phyloP scores from a whole-genome alignment of 371 early-diverging fungal genomes.

The Nosema muscidifuracis region DNA sequence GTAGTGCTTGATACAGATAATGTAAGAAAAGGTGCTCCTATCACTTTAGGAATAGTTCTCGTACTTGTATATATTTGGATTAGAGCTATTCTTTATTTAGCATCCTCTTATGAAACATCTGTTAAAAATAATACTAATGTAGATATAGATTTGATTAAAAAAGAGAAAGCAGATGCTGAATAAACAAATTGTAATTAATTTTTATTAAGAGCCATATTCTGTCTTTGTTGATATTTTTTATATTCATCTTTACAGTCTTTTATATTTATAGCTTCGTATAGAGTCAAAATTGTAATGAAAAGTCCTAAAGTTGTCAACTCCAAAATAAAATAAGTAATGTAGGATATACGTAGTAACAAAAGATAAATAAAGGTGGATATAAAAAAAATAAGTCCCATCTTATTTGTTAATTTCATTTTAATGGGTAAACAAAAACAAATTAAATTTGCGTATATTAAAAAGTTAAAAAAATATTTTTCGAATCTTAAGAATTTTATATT shows the following conservation, averaged over 20 bases:
- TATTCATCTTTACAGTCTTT: conserved; percentile 13
- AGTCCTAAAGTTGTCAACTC: not conserved
- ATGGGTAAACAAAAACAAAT: not conserved
- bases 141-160: conserved; percentile 52
- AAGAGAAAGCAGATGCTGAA: conserved; percentile 18
- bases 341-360: not conserved
- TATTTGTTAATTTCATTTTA: not conserved
- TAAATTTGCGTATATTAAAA: too few species aligned
- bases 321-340: not conserved
- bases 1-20: conserved; percentile 48
- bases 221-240: conserved; percentile 10
- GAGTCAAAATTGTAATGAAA: conserved; percentile 2
- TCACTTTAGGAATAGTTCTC: conserved; percentile 27
- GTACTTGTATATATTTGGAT: conserved; percentile 57
- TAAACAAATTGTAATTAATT: conserved; percentile 18
- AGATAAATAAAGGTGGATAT: not conserved
- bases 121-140: conserved; percentile 49
- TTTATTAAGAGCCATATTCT: not conserved
- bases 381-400: conserved; percentile 1
- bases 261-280: conserved; percentile 28
- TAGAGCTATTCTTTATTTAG: conserved; percentile 55
- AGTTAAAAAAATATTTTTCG: not conserved
- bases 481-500: too few species aligned
- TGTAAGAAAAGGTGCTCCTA: conserved; percentile 46
- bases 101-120: conserved; percentile 50